Evolutionary conservation across 345 rosid genomes (phyloP).

Genomic region (Streptanthus diversifolius): DNA sequence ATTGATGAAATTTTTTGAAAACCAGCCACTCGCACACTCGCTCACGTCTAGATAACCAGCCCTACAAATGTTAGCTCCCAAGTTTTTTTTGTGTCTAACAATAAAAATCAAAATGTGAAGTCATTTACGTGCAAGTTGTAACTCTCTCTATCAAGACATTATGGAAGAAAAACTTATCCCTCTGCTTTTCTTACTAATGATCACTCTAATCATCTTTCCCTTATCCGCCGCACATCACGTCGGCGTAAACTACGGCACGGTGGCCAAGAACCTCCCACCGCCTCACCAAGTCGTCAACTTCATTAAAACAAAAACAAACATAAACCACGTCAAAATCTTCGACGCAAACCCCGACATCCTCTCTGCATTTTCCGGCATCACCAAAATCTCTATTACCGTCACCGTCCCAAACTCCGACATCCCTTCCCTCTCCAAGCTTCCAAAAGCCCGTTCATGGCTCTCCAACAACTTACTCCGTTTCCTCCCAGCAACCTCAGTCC

Average conservation of each 20-base stretch:
- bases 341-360: slow-evolving; percentile 70
- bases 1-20: no score
- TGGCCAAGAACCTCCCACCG: slow-evolving; percentile 76
- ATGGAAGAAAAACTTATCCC: not conserved
- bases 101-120: no score
- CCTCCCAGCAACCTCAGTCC: slow-evolving; percentile 47
- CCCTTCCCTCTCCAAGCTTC: slow-evolving; percentile 49
- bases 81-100: no score
- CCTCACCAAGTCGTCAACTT: slow-evolving; percentile 64
- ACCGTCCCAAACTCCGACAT: slow-evolving; percentile 72
- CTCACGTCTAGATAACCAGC: no score
- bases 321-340: slow-evolving; percentile 70
- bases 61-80: no score
- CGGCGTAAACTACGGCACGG: slow-evolving; percentile 86
- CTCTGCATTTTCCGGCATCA: slow-evolving; percentile 55
- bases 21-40: no score
- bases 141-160: not conserved
- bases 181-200: not conserved
- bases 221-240: slow-evolving; percentile 33
- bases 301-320: slow-evolving; percentile 60
- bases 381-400: slow-evolving; percentile 62
- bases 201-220: slow-evolving; percentile 10
- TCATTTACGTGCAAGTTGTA: no score
- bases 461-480: slow-evolving; percentile 49
- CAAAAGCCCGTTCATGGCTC: slow-evolving; percentile 61